A percentile compares a stretch with the other conserved stretches of the same genome.
Evolutionary conservation across 78 protist species (phyloP).

Genomic region (Guillardia theta): DNA sequence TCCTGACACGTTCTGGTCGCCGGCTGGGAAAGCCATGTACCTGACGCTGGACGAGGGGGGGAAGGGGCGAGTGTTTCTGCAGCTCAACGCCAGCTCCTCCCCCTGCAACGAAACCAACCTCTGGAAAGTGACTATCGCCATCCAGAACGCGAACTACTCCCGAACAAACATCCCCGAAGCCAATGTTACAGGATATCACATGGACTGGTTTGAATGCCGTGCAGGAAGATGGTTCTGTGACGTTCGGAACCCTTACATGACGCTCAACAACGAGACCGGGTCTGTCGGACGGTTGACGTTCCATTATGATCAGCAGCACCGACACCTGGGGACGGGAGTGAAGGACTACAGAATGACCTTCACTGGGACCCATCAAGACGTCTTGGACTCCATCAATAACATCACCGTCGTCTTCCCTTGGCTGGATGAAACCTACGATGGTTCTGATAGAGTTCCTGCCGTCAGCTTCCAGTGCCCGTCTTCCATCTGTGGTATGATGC

Average conservation of each 20-base stretch:
- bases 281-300: background rate
- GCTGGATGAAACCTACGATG: background rate
- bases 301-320: background rate
- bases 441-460: background rate
- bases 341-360: background rate
- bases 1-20: background rate
- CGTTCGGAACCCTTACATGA: background rate
- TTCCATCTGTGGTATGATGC: too few relatives aligned
- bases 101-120: background rate
- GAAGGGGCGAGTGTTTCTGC: background rate
- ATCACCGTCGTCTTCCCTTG: background rate
- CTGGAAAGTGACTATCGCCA: background rate
- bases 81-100: background rate
- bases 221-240: background rate
- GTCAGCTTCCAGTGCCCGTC: too few relatives aligned
- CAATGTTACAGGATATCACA: background rate
- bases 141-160: background rate
- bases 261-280: background rate
- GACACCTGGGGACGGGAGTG: background rate
- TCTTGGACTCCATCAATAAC: background rate
- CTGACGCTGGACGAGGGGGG: slow-evolving; percentile 1
- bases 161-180: background rate
- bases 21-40: background rate
- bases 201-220: slow-evolving; percentile 2
- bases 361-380: background rate